These are phyloP conservation scores for Beauveria sp. DNA, from an alignment of 2,329 filamentous ascomycete genomes.

Conservation along the genomic window DNA sequence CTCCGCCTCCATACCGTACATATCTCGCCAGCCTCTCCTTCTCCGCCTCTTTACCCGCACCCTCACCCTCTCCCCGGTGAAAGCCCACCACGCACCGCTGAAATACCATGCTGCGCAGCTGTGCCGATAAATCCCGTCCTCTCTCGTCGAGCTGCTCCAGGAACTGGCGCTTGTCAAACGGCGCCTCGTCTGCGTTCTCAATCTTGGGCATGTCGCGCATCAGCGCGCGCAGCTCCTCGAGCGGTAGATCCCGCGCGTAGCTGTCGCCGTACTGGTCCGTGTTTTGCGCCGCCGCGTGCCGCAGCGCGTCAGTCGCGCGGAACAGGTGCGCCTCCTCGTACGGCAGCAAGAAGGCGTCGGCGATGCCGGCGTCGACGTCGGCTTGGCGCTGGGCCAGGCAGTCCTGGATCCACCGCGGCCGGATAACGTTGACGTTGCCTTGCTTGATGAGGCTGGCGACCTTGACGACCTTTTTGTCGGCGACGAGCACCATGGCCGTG, in stretches of 20 bases:
- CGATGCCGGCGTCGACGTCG: slow-evolving; percentile 13
- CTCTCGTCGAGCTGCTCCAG: slow-evolving; percentile 48
- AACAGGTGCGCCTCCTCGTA: slow-evolving; percentile 62
- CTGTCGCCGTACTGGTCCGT: slow-evolving; percentile 77
- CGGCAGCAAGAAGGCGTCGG: slow-evolving; percentile 55
- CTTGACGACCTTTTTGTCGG: slow-evolving; percentile 73
- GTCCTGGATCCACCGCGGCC: slow-evolving; percentile 76
- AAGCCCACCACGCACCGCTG: slow-evolving; percentile 37
- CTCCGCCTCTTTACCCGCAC: slow-evolving; percentile 24
- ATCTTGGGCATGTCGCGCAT: slow-evolving; percentile 44
- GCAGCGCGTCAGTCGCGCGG: slow-evolving; percentile 51
- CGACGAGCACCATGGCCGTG: slow-evolving; percentile 61
- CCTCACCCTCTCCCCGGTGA: slow-evolving; percentile 22
- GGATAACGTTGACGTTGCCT: slow-evolving; percentile 63
- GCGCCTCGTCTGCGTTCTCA: slow-evolving; percentile 24
- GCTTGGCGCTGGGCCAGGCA: slow-evolving; percentile 52
- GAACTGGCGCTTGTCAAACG: slow-evolving; percentile 40
- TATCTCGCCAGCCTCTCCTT: slow-evolving; percentile 44
- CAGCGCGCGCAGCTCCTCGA: slow-evolving; percentile 53
- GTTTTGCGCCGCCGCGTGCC: slow-evolving; percentile 48
- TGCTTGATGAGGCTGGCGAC: slow-evolving; percentile 75
- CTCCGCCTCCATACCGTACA: slow-evolving; percentile 63
- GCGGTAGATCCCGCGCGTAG: slow-evolving; percentile 62
- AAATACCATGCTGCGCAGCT: slow-evolving; percentile 47
- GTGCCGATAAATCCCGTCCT: slow-evolving; percentile 44